These are phyloP conservation scores for Stachybotrys elegans DNA, from an alignment of 2,329 filamentous ascomycete species.

Conservation along the genomic window DNA sequence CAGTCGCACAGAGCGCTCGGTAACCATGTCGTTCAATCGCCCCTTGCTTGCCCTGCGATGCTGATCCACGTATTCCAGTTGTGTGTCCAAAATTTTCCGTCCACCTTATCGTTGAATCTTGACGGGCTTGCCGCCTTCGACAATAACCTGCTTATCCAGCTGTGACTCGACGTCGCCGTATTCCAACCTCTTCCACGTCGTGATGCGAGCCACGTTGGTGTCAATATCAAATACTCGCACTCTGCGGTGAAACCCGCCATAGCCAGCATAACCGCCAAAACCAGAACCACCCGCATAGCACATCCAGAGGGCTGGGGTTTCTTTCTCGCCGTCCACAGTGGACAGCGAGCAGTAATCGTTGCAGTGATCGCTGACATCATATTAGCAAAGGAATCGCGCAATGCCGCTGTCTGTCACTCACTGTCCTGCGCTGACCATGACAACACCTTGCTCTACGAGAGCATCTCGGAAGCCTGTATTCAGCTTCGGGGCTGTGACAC, in stretches of 20 bases:
- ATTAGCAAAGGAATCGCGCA: slow-evolving; percentile 13
- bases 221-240: slow-evolving; percentile 90
- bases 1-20: too few species aligned
- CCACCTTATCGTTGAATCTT: too few species aligned
- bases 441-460: slow-evolving; percentile 76
- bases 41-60: too few species aligned
- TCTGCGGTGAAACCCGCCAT: slow-evolving; percentile 76
- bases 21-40: too few species aligned
- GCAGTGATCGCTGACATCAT: slow-evolving; percentile 67
- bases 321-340: slow-evolving; percentile 29
- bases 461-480: slow-evolving; percentile 94
- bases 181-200: slow-evolving; percentile 89
- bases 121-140: slow-evolving; percentile 53
- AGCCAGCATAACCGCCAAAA: slow-evolving; percentile 93
- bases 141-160: slow-evolving; percentile 61
- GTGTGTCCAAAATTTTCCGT: too few species aligned
- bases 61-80: not conserved
- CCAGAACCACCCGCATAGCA: slow-evolving; percentile 91
- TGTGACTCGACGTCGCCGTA: slow-evolving; percentile 48
- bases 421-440: slow-evolving; percentile 89
- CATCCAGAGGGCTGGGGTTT: slow-evolving; percentile 79
- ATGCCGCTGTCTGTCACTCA: slow-evolving; percentile 38
- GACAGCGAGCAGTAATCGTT: slow-evolving; percentile 92
- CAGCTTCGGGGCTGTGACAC: slow-evolving; percentile 79
- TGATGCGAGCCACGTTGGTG: slow-evolving; percentile 81